These are phyloP conservation scores for Apiospora pterosperma DNA, from an alignment of 2,329 filamentous ascomycete species.

Conservation along the genomic window DNA sequence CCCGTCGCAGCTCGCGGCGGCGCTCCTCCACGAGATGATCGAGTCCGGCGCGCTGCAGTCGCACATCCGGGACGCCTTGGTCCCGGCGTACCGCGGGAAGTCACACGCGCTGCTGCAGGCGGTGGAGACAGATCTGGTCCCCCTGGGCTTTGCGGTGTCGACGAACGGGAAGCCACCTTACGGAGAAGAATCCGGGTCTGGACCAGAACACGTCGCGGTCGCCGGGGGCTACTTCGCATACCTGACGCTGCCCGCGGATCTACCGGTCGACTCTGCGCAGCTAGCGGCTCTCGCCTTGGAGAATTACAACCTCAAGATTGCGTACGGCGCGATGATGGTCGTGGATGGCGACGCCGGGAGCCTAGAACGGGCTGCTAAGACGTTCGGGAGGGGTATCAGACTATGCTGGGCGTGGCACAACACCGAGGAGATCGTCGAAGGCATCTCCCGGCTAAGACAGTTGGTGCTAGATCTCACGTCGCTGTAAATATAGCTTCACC, in stretches of 20 bases:
- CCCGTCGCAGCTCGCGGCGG: neutral
- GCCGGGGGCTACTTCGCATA: constrained; percentile 6
- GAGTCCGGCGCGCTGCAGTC: neutral
- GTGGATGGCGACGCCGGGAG: neutral
- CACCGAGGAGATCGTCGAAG: constrained; percentile 4
- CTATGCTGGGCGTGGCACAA: constrained; percentile 7
- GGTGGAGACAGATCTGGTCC: neutral
- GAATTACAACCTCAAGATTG: constrained; percentile 2
- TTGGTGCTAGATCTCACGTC: no score
- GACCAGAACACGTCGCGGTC: neutral
- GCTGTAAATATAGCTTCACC: no score
- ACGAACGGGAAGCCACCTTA: no score
- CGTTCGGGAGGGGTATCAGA: neutral
- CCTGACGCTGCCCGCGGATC: neutral
- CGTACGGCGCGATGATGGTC: neutral
- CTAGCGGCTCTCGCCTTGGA: neutral
- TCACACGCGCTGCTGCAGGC: neutral
- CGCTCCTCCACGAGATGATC: neutral
- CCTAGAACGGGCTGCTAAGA: neutral
- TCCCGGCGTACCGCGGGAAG: neutral
- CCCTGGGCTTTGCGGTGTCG: neutral
- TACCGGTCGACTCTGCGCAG: neutral
- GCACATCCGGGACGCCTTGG: neutral
- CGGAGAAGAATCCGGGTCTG: no score
- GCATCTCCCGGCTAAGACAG: no score